Evolutionary conservation across 495 filamentous ascomycete genomes (phyloP), one percentile per base, ranked within the genome.

Genomic region (Xylaria sp.): DNA sequence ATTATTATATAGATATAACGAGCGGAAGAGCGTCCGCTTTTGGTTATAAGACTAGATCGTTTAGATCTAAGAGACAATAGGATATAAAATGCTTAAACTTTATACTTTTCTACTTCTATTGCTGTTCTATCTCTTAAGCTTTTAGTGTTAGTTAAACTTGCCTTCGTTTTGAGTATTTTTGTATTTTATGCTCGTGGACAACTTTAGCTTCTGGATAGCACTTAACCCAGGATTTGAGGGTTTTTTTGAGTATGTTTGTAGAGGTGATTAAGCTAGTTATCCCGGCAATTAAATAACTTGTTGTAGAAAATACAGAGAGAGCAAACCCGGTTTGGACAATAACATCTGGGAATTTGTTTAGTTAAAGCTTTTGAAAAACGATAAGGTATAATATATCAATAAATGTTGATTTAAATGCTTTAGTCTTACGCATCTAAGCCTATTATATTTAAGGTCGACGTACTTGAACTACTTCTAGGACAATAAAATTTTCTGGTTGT

Each of bases 211-310:
- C 6, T 48, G 44, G 44, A n/a, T 48, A 48, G 15, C 5, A 48
- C 44, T 48, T 48, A 17, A 48, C 19, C 12, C 44, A 12, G 19
- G 44, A 17, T n/a, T 48, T 48, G 5, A 3, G 3, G 5, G 5
- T n/a, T 48, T n/a, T 48, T 17, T n/a, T 48, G 44, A n/a, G 44
- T 48, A 48, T 48, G 44, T 48, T 48, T 48, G 19, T 48, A 48
- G 19, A 48, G 44, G 44, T 48, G 44, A 48, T 48, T 12, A 12
- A 48, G 44, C 44, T 12, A 48, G 44, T 48, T 48, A 48, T 48
- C 6, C 15, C 44, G 44, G 12, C 44, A 12, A n/a, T 48, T 48
- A 12, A 48, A 48, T 17, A 12, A 48, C 15, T 48, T 48, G 19
- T 48, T 48, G 44, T 12, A 48, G 19, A n/a, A 48, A 48, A 48